Evolutionary conservation across 1,139 yeast genomes (phyloP), one percentile per base, ranked within the genome.

Genomic region (Yamadazyma mexicana): DNA sequence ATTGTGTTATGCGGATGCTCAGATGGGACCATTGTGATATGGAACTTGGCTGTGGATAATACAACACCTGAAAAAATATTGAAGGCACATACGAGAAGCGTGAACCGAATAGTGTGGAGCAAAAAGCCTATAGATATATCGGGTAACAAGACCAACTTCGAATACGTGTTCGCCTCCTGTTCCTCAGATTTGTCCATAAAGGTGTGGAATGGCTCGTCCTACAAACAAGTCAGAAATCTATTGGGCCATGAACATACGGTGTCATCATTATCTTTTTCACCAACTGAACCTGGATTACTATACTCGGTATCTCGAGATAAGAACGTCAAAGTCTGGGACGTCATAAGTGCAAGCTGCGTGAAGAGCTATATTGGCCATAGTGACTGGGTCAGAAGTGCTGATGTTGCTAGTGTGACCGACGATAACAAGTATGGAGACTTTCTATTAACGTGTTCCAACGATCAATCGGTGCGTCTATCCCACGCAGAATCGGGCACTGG

Each of bases 161-260:
- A 50, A 10, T 62, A 60, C 40, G 49, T 66, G 1, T 52, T 71
- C 31, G 77, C 87, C 5, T 73, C 87, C 2, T 81, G 91, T 50
- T 83, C 94, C 0, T 74, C 89, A 0, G 98, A 91, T 58, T 62
- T 88, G 40, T 69, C 80, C 15, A 75, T 87, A 45, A 83, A 84
- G 54, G 63, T 87, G 2, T 87, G 92, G 89, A 83, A 80, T 51
- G 73, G 77, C 1, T 61, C 70, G 8, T 60, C 68, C 16, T 77
- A 77, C 51, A 71, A 73, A 34, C 81, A 83, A 37, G 59, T 81
- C 2, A 71, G 88, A 34, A 81, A 89, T 0, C 64, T 91, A 16
- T 66, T 81, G 1, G 97, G 97, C n/a, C 98, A 91, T 61, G 95
- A 89, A 46, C 96, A 89, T 59, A 81, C 94, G 2, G 81, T 91